Base-by-base conservation (phyloP, 2,329 filamentous ascomycete genomes). In the Gyromitra esculenta region DNA sequence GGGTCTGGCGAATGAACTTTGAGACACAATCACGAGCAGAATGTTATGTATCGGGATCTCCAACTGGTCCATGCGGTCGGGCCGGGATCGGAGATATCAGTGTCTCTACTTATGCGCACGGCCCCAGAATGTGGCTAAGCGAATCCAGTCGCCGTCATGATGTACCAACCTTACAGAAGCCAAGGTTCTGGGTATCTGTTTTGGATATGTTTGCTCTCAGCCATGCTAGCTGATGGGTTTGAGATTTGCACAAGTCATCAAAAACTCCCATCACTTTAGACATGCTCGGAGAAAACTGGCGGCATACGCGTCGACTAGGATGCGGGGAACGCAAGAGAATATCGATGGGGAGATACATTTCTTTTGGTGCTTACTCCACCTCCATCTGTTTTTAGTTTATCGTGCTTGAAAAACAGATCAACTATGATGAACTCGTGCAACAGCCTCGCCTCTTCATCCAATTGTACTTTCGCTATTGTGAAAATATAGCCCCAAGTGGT, bases 41-140 rank as follows among this genome's bases (percentile, higher is more conserved):
- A 67, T 73, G 21, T 69, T 70, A 60, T 73, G 37, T 76, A 73
- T 71, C 57, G 57, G 64, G 75, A 77, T 75, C 75, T 77, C 45
- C 71, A 66, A 77, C 64, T 69, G 75, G 75, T 60, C 75, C 75
- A 74, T 74, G 75, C 75, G 71, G 75, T 75, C 65, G 71, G 75
- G 71, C 71, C 65, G 71, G 75, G 71, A 71, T 75, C 73, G 73
- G 70, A 73, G 52, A 71, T 75, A 75, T 64, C 66, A 74, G 50
- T 59, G 64, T 43, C 65, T 69, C 54, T 50, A 73, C 45, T 64
- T 59, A 64, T 75, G 59, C 71, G 75, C 75, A 77, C 75, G 75
- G 71, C 62, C 63, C 71, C 59, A 70, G 71, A 75, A 77, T 60
- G 72, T 31, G 56, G 67, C 41, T 77, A 77, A 77, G 75, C 75